Evolutionary conservation across 331 rosid species (phyloP).

Genomic region (Erythrophleum ivorense): DNA sequence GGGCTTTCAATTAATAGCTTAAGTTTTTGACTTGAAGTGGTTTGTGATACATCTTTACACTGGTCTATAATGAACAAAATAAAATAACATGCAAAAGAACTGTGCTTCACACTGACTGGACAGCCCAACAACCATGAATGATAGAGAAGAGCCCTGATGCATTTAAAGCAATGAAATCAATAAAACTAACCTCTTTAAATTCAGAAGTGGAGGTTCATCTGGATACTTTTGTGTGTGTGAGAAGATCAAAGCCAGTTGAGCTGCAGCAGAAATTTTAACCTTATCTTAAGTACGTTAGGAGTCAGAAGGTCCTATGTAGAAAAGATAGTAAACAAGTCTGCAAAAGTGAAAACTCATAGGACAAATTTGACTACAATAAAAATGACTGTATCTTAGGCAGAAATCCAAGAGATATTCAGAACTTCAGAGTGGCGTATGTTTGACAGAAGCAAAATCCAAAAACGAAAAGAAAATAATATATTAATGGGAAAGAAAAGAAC

Average conservation of each 20-base stretch:
- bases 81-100: slow-evolving; percentile 22
- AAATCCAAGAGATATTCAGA: slow-evolving; percentile 37
- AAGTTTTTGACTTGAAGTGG: neutral
- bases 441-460: slow-evolving; percentile 15
- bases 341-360: slow-evolving; percentile 28
- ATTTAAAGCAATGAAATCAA: neutral
- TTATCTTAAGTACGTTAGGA: slow-evolving; percentile 35
- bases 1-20: neutral
- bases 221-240: slow-evolving; percentile 93
- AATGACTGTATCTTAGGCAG: slow-evolving; percentile 11
- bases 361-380: neutral
- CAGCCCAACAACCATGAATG: slow-evolving; percentile 25
- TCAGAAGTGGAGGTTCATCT: slow-evolving; percentile 96
- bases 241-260: slow-evolving; percentile 91
- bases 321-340: slow-evolving; percentile 26
- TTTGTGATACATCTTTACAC: slow-evolving; percentile 20
- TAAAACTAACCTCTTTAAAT: slow-evolving; percentile 70
- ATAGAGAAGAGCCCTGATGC: neutral
- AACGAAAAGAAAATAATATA: slow-evolving; percentile 17
- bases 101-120: slow-evolving; percentile 32
- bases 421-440: neutral
- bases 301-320: slow-evolving; percentile 28
- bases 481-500: slow-evolving; percentile 52
- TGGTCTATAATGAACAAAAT: slow-evolving; percentile 27
- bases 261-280: slow-evolving; percentile 62